phyloP scores from a whole-genome alignment of 106 monocot species.

The Acanthochlamys bracteata region DNA sequence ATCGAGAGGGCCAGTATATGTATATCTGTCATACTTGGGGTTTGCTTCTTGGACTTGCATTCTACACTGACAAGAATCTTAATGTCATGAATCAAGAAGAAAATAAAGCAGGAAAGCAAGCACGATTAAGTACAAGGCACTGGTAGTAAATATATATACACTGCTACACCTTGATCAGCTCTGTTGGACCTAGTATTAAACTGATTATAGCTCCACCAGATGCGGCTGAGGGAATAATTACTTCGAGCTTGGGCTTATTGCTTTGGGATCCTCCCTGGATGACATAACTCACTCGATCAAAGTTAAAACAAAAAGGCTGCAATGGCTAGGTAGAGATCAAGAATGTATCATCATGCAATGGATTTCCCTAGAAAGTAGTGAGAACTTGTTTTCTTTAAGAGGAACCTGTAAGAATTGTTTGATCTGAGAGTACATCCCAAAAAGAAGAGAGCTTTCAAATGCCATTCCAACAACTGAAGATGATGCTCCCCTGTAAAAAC shows the following conservation, averaged over 20 bases:
- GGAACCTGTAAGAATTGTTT: conserved; percentile 75
- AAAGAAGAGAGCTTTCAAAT: conserved; percentile 71
- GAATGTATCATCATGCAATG: no score
- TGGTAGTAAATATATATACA: no score
- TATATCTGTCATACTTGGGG: conserved; percentile 38
- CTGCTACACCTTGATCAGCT: conserved; percentile 63
- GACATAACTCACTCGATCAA: no score
- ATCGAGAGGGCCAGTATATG: conserved; percentile 70
- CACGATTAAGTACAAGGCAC: no score
- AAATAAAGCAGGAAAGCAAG: neutral
- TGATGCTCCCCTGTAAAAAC: conserved; percentile 79
- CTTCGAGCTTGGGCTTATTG: conserved; percentile 57
- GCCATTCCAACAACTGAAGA: conserved; percentile 77
- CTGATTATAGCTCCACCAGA: conserved; percentile 80
- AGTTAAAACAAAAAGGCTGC: no score
- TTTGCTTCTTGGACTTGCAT: conserved; percentile 89
- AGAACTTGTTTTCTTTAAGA: neutral
- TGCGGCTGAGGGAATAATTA: conserved; percentile 85
- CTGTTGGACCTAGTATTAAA: conserved; percentile 71
- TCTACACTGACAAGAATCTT: conserved; percentile 76
- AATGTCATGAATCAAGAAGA: conserved; percentile 22
- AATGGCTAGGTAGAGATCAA: no score
- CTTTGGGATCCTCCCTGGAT: conserved; percentile 41
- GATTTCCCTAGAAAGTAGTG: no score
- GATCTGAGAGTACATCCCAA: conserved; percentile 76